phyloP scores from a whole-genome alignment of 2,329 filamentous ascomycete species.

The Cercospora sp. region DNA sequence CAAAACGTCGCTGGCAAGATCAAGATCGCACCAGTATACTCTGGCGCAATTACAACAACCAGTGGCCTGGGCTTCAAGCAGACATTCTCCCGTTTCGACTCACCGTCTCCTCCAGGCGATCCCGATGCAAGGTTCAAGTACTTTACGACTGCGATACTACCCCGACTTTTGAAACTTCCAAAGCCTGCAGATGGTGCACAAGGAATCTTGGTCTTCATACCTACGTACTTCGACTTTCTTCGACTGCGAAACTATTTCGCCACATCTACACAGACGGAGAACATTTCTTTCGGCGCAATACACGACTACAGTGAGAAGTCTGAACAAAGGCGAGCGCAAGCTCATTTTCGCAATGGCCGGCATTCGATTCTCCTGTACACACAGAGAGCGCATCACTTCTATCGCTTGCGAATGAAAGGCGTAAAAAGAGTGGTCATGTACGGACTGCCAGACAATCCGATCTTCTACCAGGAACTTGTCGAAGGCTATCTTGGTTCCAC shows the following conservation, averaged over 20 bases:
- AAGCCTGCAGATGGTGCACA: constrained; percentile 54
- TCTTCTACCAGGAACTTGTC: constrained; percentile 76
- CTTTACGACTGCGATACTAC: constrained; percentile 80
- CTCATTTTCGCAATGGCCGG: constrained; percentile 80
- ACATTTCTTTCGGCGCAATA: constrained; percentile 74
- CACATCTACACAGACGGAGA: constrained; percentile 59
- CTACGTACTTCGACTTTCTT: constrained; percentile 93
- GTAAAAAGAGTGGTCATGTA: constrained; percentile 87
- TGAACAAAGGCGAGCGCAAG: constrained; percentile 79
- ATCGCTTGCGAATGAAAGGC: constrained; percentile 78
- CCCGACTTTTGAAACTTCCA: constrained; percentile 68
- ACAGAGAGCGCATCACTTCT: constrained; percentile 94
- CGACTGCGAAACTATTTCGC: constrained; percentile 90
- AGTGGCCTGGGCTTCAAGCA: constrained; percentile 69
- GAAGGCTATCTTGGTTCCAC: constrained; percentile 61
- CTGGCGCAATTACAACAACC: constrained; percentile 60
- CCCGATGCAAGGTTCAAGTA: constrained; percentile 89
- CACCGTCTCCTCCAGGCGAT: constrained; percentile 67
- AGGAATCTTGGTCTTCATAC: constrained; percentile 85
- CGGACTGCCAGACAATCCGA: constrained; percentile 81
- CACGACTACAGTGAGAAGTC: constrained; percentile 82
- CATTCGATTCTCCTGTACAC: constrained; percentile 87
- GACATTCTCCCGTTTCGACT: constrained; percentile 85
- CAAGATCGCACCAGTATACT: constrained; percentile 67
- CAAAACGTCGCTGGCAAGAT: constrained; percentile 78